Conservation (phyloP, 1,284 basidiomycete genomes). For the Volvariella volvacea region DNA sequence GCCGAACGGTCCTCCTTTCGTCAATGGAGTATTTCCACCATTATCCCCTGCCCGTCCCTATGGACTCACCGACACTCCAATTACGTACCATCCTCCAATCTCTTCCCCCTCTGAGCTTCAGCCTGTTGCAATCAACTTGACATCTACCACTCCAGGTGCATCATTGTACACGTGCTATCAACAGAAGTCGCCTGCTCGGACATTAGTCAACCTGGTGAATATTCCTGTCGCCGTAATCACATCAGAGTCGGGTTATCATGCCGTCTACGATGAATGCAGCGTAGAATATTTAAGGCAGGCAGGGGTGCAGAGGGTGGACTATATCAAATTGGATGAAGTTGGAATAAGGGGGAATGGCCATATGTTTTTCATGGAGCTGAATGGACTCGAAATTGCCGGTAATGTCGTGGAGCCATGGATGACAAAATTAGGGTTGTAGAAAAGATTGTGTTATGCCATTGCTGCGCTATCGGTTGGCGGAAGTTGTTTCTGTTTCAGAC, state of each 20-base stretch:
- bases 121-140: constrained; percentile 18
- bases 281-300: constrained; percentile 35
- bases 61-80: constrained; percentile 36
- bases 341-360: constrained; percentile 44
- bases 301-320: constrained; percentile 32
- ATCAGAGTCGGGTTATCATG: constrained; percentile 41
- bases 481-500: too few relatives aligned
- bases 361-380: constrained; percentile 49
- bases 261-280: constrained; percentile 39
- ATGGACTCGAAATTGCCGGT: constrained; percentile 32
- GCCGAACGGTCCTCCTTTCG: constrained; percentile 42
- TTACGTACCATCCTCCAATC: constrained; percentile 36
- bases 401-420: background rate
- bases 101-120: constrained; percentile 27
- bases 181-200: constrained; percentile 34
- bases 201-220: constrained; percentile 31
- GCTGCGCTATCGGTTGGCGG: too few relatives aligned
- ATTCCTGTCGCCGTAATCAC: constrained; percentile 41
- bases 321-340: constrained; percentile 29
- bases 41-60: constrained; percentile 27
- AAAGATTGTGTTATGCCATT: too few relatives aligned
- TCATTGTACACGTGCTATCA: constrained; percentile 30
- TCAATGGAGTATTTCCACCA: constrained; percentile 34
- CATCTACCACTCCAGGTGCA: constrained; percentile 11
- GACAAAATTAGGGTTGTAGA: background rate